These are phyloP conservation scores for Microbotryum scabiosae DNA, from an alignment of 1,284 basidiomycete species.

Conservation along the genomic window DNA sequence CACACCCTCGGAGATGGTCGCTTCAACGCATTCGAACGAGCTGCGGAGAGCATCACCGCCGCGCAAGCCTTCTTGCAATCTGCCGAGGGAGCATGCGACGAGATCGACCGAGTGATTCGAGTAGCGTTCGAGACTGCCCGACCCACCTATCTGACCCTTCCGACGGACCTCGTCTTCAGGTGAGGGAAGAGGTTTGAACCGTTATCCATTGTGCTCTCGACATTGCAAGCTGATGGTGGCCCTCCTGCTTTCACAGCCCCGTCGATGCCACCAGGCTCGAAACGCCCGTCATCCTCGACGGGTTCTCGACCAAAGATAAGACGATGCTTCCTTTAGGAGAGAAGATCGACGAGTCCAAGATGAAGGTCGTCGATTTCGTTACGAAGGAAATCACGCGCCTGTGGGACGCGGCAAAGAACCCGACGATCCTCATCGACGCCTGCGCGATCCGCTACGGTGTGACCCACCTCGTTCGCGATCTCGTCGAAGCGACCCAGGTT, in stretches of 20 bases:
- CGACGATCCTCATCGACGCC: conserved; percentile 74
- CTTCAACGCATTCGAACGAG: conserved; percentile 67
- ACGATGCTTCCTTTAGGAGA: conserved; percentile 20
- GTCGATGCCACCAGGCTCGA: conserved; percentile 51
- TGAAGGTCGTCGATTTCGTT: conserved; percentile 47
- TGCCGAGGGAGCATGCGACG: conserved; percentile 51
- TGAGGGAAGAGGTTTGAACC: too few relatives aligned
- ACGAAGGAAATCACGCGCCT: conserved; percentile 60
- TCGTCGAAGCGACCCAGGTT: conserved; percentile 56
- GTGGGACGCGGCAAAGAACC: conserved; percentile 58
- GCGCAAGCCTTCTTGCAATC: conserved; percentile 56
- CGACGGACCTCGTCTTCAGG: conserved; percentile 62
- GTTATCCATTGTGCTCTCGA: background rate
- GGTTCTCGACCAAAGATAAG: conserved; percentile 4
- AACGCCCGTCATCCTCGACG: conserved; percentile 47
- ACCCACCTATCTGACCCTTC: conserved; percentile 80
- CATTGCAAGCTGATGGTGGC: background rate
- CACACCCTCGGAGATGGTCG: conserved; percentile 65
- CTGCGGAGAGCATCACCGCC: conserved; percentile 65
- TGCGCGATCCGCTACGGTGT: conserved; percentile 75
- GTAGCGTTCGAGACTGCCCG: conserved; percentile 63
- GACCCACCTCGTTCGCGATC: conserved; percentile 56
- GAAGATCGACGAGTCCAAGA: background rate
- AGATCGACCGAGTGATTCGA: conserved; percentile 72
- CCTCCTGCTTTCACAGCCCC: background rate